phyloP scores from a whole-genome alignment of 768 basidiomycete genomes.

The Grammothele lineata region DNA sequence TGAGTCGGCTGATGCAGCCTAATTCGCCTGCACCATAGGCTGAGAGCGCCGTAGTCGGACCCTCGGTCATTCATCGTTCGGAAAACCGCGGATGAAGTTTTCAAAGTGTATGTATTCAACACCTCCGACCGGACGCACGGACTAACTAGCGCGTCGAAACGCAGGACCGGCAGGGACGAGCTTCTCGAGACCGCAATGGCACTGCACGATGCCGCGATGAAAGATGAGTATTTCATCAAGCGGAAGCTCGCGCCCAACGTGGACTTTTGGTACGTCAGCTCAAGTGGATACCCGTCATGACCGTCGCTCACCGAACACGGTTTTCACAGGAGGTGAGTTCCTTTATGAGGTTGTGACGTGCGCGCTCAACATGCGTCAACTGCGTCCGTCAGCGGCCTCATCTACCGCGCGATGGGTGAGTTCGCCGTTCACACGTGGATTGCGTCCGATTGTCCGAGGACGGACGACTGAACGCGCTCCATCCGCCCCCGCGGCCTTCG shows the following conservation, averaged over 20 bases:
- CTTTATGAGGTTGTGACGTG: background rate
- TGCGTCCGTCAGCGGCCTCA: conserved; percentile 57
- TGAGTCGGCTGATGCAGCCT: conserved; percentile 30
- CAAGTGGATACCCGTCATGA: background rate
- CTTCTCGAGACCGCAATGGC: conserved; percentile 87
- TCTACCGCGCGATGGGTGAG: conserved; percentile 89
- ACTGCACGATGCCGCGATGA: conserved; percentile 83
- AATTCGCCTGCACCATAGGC: too few relatives aligned
- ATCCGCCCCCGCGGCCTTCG: background rate
- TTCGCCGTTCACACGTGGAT: background rate
- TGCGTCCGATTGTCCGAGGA: background rate
- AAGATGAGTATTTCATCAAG: conserved; percentile 84
- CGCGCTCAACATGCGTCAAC: background rate
- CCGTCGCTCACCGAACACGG: conserved; percentile 2
- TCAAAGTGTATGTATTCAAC: conserved; percentile 77
- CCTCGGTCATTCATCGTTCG: conserved; percentile 89
- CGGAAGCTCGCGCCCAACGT: conserved; percentile 86
- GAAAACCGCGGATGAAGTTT: conserved; percentile 89
- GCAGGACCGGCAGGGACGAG: conserved; percentile 79
- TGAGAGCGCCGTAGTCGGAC: conserved; percentile 57
- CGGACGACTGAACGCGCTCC: background rate
- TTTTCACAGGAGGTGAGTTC: conserved; percentile 46
- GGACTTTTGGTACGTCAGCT: conserved; percentile 78
- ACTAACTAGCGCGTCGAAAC: too few relatives aligned
- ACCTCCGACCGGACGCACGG: too few relatives aligned